phyloP scores from a whole-genome alignment of 768 basidiomycete genomes.

The Termitomyces sp. region DNA sequence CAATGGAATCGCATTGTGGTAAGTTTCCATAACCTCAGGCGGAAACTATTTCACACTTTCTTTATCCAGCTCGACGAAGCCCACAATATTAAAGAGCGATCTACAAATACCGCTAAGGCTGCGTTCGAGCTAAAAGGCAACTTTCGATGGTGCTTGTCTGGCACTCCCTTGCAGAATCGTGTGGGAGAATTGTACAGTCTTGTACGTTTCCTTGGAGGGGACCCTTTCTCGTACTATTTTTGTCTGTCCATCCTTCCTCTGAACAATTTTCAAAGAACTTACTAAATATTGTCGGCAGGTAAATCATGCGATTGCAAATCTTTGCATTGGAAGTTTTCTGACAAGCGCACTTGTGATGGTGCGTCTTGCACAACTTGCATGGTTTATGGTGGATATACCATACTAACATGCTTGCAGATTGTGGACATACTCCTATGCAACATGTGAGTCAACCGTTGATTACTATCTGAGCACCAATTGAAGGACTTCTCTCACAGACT shows the following conservation, averaged over 20 bases:
- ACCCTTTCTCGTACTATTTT: constrained; percentile 89
- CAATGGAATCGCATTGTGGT: constrained; percentile 82
- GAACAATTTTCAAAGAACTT: neutral
- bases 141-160: constrained; percentile 93
- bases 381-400: neutral
- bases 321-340: constrained; percentile 88
- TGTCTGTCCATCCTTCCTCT: constrained; percentile 40
- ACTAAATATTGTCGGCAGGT: constrained; percentile 35
- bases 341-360: constrained; percentile 85
- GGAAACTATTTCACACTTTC: neutral
- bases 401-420: constrained; percentile 39
- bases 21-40: constrained; percentile 20
- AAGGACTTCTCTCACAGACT: constrained; percentile 40
- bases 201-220: constrained; percentile 87
- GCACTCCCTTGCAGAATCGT: constrained; percentile 94
- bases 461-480: constrained; percentile 3
- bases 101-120: constrained; percentile 96
- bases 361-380: constrained; percentile 13
- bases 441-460: constrained; percentile 43
- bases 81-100: constrained; percentile 95
- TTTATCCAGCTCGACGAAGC: constrained; percentile 79
- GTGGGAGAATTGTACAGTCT: constrained; percentile 99
- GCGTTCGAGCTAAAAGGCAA: constrained; percentile 81
- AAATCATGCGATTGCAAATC: constrained; percentile 93
- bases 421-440: constrained; percentile 82